phyloP scores from a whole-genome alignment of 164 flowering plant genomes.

The Tetrastigma voinierianum region DNA sequence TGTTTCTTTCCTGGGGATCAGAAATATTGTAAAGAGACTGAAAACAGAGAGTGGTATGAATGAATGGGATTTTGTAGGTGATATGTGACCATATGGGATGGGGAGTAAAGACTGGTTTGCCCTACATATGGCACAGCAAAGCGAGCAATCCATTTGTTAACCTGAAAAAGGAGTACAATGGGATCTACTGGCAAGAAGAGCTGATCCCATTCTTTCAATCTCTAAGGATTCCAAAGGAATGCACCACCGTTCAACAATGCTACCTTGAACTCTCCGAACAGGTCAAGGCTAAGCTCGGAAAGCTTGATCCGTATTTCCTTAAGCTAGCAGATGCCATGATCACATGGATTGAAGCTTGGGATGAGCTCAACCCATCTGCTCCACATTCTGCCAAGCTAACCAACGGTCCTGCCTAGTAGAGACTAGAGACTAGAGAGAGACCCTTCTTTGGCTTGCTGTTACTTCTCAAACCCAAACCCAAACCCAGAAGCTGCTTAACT shows the following conservation, averaged over 20 bases:
- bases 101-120: slow-evolving; percentile 30
- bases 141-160: slow-evolving; percentile 32
- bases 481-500: background rate
- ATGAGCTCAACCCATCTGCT: slow-evolving; percentile 25
- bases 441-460: too few species aligned
- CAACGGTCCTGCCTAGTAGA: slow-evolving; percentile 20
- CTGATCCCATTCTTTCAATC: slow-evolving; percentile 29
- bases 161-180: slow-evolving; percentile 32
- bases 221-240: slow-evolving; percentile 21
- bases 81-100: slow-evolving; percentile 31
- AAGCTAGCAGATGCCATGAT: slow-evolving; percentile 32
- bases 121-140: slow-evolving; percentile 33
- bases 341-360: slow-evolving; percentile 33
- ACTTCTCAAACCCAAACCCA: background rate
- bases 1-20: too few species aligned
- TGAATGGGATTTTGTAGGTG: slow-evolving; percentile 17
- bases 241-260: slow-evolving; percentile 26
- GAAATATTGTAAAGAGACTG: too few species aligned
- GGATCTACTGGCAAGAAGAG: slow-evolving; percentile 34
- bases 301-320: slow-evolving; percentile 23
- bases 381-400: slow-evolving; percentile 14
- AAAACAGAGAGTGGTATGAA: background rate
- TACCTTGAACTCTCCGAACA: slow-evolving; percentile 31
- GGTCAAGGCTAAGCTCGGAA: slow-evolving; percentile 26
- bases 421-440: background rate